These are phyloP conservation scores for Dothiorella sarmentorum DNA, from an alignment of 2,329 filamentous ascomycete genomes.

Conservation along the genomic window DNA sequence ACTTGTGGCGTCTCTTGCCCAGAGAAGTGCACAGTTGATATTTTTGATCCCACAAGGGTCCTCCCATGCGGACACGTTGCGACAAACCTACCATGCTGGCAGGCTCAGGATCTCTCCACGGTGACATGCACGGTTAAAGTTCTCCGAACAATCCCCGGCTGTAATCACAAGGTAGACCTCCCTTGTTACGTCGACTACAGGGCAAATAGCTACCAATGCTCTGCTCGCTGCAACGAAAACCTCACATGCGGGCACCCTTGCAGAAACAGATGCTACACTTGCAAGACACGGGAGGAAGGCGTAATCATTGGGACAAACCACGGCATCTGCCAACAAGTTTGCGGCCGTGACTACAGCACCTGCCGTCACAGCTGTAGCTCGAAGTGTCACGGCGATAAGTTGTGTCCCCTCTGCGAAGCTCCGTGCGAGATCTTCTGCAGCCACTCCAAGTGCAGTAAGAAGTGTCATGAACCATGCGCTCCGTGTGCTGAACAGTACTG, in stretches of 20 bases:
- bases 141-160: slow-evolving; percentile 50
- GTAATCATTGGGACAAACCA: slow-evolving; percentile 37
- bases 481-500: slow-evolving; percentile 59
- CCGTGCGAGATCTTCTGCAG: slow-evolving; percentile 56
- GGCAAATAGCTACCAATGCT: slow-evolving; percentile 46
- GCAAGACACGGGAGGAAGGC: slow-evolving; percentile 31
- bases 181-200: slow-evolving; percentile 51
- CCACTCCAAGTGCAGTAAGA: slow-evolving; percentile 55
- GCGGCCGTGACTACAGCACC: slow-evolving; percentile 49
- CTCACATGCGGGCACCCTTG: neutral
- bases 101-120: slow-evolving; percentile 40
- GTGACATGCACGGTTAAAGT: slow-evolving; percentile 52
- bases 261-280: neutral
- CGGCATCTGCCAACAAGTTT: slow-evolving; percentile 45
- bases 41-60: slow-evolving; percentile 21
- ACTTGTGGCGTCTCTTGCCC: slow-evolving; percentile 30
- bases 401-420: slow-evolving; percentile 48
- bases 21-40: slow-evolving; percentile 22
- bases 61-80: slow-evolving; percentile 31
- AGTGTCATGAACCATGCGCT: slow-evolving; percentile 58
- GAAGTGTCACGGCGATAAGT: slow-evolving; percentile 50
- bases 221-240: slow-evolving; percentile 42
- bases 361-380: slow-evolving; percentile 56
- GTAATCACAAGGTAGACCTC: slow-evolving; percentile 52
- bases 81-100: slow-evolving; percentile 23